Conservation (phyloP, 306 rosid species). For the Cicer arietinum region DNA sequence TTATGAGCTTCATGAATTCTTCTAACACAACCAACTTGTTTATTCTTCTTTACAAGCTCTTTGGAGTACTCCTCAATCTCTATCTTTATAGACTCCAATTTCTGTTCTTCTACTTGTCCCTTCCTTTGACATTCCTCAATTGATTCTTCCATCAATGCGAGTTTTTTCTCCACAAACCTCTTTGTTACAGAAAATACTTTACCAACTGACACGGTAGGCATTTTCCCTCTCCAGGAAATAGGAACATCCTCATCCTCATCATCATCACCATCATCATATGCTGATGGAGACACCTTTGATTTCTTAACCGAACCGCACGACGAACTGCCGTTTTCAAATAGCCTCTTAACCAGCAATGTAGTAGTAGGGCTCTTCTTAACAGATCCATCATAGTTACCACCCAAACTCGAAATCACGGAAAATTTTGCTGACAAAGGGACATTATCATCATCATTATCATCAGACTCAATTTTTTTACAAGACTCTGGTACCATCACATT, state of each 20-base stretch:
- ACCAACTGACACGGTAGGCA: not conserved
- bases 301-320: constrained; percentile 3
- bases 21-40: constrained; percentile 36
- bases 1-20: not conserved
- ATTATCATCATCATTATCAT: constrained; percentile 3
- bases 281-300: constrained; percentile 9
- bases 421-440: not conserved
- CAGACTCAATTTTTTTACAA: not conserved
- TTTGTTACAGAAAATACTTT: constrained; percentile 5
- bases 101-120: constrained; percentile 34
- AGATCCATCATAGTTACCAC: constrained; percentile 14
- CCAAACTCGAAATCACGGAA: constrained; percentile 13
- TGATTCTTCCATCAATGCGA: constrained; percentile 24
- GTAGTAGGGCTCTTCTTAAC: not conserved
- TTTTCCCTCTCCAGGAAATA: not conserved
- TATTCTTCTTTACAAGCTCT: constrained; percentile 50
- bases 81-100: constrained; percentile 37
- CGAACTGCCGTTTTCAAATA: not conserved
- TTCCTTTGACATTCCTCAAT: constrained; percentile 21
- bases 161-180: constrained; percentile 34
- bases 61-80: constrained; percentile 41
- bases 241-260: constrained; percentile 13
- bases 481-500: not conserved
- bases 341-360: constrained; percentile 32
- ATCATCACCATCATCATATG: constrained; percentile 12